These are phyloP conservation scores for Solanum hybrid DNA, from an alignment of 305 asterid genomes.

Conservation along the genomic window DNA sequence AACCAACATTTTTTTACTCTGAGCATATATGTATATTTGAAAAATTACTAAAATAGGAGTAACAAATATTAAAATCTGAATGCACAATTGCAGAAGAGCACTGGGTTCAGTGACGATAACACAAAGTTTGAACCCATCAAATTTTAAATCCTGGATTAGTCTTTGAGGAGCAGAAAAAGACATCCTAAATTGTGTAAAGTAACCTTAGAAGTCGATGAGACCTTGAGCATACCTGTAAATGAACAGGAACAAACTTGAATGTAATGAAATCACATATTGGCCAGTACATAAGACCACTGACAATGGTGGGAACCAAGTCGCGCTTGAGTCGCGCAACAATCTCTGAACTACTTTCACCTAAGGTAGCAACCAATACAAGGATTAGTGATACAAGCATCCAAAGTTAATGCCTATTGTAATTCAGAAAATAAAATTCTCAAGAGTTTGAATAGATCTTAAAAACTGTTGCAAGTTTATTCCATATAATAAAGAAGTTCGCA, in stretches of 20 bases:
- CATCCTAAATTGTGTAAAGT: background rate
- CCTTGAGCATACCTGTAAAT: conserved; percentile 49
- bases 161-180: background rate
- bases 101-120: background rate
- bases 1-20: background rate
- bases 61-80: background rate
- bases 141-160: background rate
- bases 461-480: background rate
- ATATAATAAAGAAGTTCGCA: background rate
- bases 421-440: background rate
- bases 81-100: background rate
- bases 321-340: conserved; percentile 75
- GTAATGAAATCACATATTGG: conserved; percentile 78
- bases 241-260: conserved; percentile 78
- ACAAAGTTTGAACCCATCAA: background rate
- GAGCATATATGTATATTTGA: background rate
- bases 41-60: background rate
- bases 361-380: conserved; percentile 3
- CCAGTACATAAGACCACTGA: conserved; percentile 70
- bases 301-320: conserved; percentile 61
- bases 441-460: background rate
- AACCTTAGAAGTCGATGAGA: background rate
- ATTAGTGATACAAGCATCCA: background rate
- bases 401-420: background rate
- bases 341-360: conserved; percentile 71